Evolutionary conservation across 768 basidiomycete genomes (phyloP), one percentile per base, ranked within the genome.

Genomic region (Mycena kentingensis): DNA sequence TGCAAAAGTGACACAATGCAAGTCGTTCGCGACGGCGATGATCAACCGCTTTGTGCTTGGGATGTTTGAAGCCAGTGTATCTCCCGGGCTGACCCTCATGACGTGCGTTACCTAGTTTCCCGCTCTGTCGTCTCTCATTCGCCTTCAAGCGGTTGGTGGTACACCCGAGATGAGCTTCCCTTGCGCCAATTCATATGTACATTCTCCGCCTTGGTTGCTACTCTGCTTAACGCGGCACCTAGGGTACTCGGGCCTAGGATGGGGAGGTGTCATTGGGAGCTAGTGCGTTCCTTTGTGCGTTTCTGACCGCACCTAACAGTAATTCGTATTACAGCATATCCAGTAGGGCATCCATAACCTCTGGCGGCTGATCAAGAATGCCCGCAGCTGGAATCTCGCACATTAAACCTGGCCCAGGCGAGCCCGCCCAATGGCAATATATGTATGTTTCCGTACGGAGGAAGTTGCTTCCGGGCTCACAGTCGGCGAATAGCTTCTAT

Each of bases 231-330:
- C 26, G 8, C 31, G 16, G 31, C 16, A n/a, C 22, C 4, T 35
- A 60, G 59, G 59, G 60, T 61, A 61, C 39, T 61, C 60, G 2
- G 56, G 39, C 19, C 52, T 57, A n/a, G 60, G 60, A 6, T 61
- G 55, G 55, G 60, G 60, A 15, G 60, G 60, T 36, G 38, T 61
- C 18, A 54, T 61, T 10, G 60, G 60, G 16, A 57, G 55, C 49
- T 61, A 61, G 54, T 54, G 5, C 26, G 51, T 24, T 37, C 15
- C 3, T 8, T 35, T 16, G 19, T 34, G 15, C n/a, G 8, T 3
- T 19, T 15, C 26, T 51, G 15, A 8, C 5, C 22, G 1, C n/a
- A 2, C n/a, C 5, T 11, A 21, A 12, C 31, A 0, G 26, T 7
- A 19, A 29, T 43, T 32, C 12, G 7, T 37, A 7, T n/a, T 18